Evolutionary conservation across 108 stramenopile genomes (phyloP).

Genomic region (Cyclotella kingstonii): DNA sequence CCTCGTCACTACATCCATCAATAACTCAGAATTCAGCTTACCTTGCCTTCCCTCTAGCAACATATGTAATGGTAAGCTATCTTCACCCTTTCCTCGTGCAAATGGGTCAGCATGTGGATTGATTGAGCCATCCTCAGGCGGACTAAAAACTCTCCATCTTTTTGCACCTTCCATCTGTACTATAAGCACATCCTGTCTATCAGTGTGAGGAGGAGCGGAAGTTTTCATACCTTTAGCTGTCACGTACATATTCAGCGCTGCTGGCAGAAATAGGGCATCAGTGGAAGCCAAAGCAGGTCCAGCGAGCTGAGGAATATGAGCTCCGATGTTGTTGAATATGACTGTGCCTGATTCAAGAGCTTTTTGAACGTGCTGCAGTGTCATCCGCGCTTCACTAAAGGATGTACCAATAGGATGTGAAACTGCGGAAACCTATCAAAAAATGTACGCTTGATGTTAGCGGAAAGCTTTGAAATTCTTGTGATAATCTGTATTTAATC

Average conservation of each 20-base stretch:
- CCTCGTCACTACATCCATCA: constrained; percentile 62
- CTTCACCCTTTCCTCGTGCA: constrained; percentile 87
- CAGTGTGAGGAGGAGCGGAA: constrained; percentile 92
- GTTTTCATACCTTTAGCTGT: constrained; percentile 77
- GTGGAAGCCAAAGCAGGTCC: constrained; percentile 71
- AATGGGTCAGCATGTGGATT: constrained; percentile 84
- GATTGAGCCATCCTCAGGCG: constrained; percentile 49
- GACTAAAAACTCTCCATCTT: constrained; percentile 74
- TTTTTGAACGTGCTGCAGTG: constrained; percentile 55
- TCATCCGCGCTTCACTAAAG: constrained; percentile 82
- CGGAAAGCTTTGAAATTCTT: background rate
- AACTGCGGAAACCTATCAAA: constrained; percentile 54
- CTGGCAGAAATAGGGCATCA: constrained; percentile 80
- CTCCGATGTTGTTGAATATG: constrained; percentile 82
- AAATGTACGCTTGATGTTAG: background rate
- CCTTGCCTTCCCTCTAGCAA: constrained; percentile 52
- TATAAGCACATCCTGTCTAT: constrained; percentile 92
- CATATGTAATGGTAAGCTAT: constrained; percentile 67
- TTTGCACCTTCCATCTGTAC: constrained; percentile 87
- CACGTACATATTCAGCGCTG: constrained; percentile 83
- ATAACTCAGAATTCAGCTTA: constrained; percentile 30
- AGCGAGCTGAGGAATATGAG: constrained; percentile 79
- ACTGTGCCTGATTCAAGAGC: constrained; percentile 81
- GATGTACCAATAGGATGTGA: constrained; percentile 67
- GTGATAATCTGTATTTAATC: too few species aligned